Evolutionary conservation across 2,329 filamentous ascomycete species (phyloP).

Genomic region (Akanthomyces lecanii): DNA sequence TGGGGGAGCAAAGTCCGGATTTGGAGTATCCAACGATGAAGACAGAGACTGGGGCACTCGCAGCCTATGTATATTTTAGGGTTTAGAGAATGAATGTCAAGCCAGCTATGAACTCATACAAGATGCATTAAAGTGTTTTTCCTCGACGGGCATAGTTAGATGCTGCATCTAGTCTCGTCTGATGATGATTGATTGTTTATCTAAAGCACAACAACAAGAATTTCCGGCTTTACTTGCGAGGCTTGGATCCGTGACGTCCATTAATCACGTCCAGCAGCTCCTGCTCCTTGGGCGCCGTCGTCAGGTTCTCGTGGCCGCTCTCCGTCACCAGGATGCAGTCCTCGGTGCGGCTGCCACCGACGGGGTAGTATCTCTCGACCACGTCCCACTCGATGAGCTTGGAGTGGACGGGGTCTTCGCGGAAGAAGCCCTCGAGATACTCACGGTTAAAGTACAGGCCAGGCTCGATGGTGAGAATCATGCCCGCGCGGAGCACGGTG

Average conservation of each 20-base stretch:
- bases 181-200: neutral
- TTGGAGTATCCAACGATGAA: neutral
- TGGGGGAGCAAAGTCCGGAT: neutral
- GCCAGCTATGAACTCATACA: neutral
- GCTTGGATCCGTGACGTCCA: constrained; percentile 21
- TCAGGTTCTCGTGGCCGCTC: constrained; percentile 77
- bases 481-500: constrained; percentile 50
- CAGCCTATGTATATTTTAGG: neutral
- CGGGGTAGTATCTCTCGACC: constrained; percentile 65
- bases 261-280: constrained; percentile 63
- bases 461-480: constrained; percentile 76
- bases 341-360: constrained; percentile 91
- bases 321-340: constrained; percentile 81
- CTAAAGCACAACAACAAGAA: neutral
- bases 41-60: neutral
- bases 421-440: constrained; percentile 67
- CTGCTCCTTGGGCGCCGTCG: constrained; percentile 70
- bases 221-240: neutral
- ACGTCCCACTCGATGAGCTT: constrained; percentile 62
- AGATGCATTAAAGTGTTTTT: neutral
- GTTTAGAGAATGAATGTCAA: neutral
- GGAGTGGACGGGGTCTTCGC: constrained; percentile 53
- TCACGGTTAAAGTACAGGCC: constrained; percentile 74
- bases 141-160: too few relatives aligned
- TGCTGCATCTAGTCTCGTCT: neutral